Percentiles rank a stretch among this genome's conserved stretches.
phyloP scores from a whole-genome alignment of 352 stramenopile species.

The Phytophthora megakarya region DNA sequence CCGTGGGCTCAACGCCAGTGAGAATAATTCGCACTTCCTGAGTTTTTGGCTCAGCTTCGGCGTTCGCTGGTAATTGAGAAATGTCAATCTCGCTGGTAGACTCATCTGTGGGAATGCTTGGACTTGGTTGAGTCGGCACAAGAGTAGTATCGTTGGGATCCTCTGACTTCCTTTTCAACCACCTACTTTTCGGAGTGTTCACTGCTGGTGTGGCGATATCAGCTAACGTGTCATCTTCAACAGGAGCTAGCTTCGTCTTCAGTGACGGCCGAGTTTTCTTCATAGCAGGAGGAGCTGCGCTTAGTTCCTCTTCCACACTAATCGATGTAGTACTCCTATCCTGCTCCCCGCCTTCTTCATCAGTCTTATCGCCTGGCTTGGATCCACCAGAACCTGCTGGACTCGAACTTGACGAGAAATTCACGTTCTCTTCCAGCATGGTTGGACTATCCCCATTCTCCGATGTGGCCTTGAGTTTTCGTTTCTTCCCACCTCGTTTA shows the following conservation, averaged over 20 bases:
- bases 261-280: constrained; percentile 21
- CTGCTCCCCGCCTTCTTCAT: constrained; percentile 29
- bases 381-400: constrained; percentile 4
- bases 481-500: constrained; percentile 25
- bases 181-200: constrained; percentile 46
- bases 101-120: constrained; percentile 25
- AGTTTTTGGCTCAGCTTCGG: constrained; percentile 13
- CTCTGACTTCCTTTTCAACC: constrained; percentile 45
- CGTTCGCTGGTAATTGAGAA: constrained; percentile 22
- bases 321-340: constrained; percentile 8
- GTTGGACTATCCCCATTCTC: constrained; percentile 2
- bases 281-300: neutral
- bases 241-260: constrained; percentile 1
- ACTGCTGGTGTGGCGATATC: constrained; percentile 16
- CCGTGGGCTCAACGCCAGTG: constrained; percentile 52
- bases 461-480: constrained; percentile 10
- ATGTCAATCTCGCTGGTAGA: constrained; percentile 29
- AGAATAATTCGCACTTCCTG: constrained; percentile 48
- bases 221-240: neutral
- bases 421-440: neutral
- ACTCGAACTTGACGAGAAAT: constrained; percentile 7
- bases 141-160: constrained; percentile 31
- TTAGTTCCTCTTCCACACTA: constrained; percentile 9
- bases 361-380: constrained; percentile 28
- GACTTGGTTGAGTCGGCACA: constrained; percentile 27